These are phyloP conservation scores for Circinella umbellata DNA, from an alignment of 371 early-diverging fungal genomes.

Conservation along the genomic window DNA sequence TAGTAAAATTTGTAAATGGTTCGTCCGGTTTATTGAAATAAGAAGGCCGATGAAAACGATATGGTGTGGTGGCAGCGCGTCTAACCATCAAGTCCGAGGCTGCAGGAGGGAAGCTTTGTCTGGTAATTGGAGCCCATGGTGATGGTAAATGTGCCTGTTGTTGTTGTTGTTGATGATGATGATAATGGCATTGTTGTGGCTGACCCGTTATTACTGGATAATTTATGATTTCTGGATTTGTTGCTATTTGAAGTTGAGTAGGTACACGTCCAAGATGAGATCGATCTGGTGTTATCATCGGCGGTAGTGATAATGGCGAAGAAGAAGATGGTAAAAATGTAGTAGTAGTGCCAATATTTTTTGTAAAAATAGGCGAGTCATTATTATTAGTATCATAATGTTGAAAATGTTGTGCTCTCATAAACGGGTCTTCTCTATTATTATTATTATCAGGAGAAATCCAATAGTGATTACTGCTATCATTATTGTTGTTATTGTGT, in stretches of 20 bases:
- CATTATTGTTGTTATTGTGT: too few relatives aligned
- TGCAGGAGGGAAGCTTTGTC: constrained; percentile 21
- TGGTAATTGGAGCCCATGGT: constrained; percentile 17
- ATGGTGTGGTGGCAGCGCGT: constrained; percentile 22
- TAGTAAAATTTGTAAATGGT: not conserved
- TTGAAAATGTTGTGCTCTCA: too few relatives aligned
- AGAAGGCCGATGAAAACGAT: constrained; percentile 5
- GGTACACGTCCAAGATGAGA: too few relatives aligned
- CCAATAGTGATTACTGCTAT: too few relatives aligned
- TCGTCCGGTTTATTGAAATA: constrained; percentile 27
- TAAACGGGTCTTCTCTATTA: too few relatives aligned
- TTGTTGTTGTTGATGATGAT: not conserved
- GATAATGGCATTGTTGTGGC: not conserved
- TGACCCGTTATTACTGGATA: not conserved
- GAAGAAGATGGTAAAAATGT: too few relatives aligned
- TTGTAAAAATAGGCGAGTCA: too few relatives aligned
- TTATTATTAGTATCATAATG: too few relatives aligned
- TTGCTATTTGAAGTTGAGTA: too few relatives aligned
- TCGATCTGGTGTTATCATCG: not conserved
- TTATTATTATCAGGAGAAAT: too few relatives aligned
- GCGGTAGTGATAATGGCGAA: not conserved
- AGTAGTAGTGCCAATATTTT: too few relatives aligned
- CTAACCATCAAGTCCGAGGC: constrained; percentile 15
- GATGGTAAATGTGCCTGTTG: constrained; percentile 7
- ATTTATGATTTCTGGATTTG: too few relatives aligned